Conservation (phyloP, 2,329 filamentous ascomycete genomes). For the Fusarium falciforme region DNA sequence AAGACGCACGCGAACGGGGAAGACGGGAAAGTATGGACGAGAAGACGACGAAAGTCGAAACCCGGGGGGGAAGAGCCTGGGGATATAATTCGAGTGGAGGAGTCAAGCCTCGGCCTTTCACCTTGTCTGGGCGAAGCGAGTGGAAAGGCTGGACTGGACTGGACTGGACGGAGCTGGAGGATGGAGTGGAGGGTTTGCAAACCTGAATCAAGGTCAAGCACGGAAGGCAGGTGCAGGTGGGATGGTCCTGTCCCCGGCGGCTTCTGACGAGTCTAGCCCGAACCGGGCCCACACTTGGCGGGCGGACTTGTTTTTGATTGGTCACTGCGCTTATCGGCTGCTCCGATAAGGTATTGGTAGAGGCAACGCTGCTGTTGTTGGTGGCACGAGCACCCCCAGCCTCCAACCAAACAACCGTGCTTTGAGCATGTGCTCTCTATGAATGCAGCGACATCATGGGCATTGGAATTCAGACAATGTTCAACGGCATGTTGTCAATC, state of each 20-base stretch:
- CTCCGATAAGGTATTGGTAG: conserved; percentile 33
- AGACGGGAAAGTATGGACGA: conserved; percentile 14
- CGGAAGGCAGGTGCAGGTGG: conserved; percentile 33
- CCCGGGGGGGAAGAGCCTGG: not conserved
- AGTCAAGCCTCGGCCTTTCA: conserved; percentile 20
- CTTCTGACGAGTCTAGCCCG: conserved; percentile 29
- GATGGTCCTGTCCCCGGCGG: conserved; percentile 38
- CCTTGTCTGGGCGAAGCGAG: conserved; percentile 16
- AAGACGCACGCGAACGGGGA: conserved; percentile 33
- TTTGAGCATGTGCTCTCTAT: not conserved
- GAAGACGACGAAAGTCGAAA: not conserved
- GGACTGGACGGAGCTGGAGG: not conserved
- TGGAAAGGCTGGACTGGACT: conserved; percentile 28
- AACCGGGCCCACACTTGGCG: conserved; percentile 29
- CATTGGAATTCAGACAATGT: not conserved
- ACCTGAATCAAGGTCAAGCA: conserved; percentile 35
- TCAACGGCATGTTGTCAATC: not conserved
- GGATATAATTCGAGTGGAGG: conserved; percentile 17
- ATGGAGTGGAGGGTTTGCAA: conserved; percentile 38
- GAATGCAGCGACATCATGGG: not conserved
- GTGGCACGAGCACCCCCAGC: conserved; percentile 22
- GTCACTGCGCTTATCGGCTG: conserved; percentile 38
- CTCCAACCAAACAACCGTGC: not conserved
- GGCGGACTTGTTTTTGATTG: conserved; percentile 37
- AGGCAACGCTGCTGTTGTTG: not conserved